A percentile compares a stretch with the other conserved stretches of the same genome.
Conservation (phyloP, 2,329 filamentous ascomycete genomes). For the Penicillium sp. region DNA sequence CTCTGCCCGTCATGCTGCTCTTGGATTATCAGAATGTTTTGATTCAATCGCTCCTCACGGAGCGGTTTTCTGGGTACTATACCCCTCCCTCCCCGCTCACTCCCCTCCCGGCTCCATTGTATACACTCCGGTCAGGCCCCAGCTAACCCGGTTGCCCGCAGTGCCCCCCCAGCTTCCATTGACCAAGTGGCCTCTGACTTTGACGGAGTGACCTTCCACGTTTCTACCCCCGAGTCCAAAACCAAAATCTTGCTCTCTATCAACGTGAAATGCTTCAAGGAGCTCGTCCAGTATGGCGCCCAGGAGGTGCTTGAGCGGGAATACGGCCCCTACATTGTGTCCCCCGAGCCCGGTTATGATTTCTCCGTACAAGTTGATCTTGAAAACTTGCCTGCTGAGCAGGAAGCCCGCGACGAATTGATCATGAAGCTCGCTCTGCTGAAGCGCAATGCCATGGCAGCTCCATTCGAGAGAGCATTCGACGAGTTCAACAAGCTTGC, state of each 20-base stretch:
- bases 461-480: conserved; percentile 96
- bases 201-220: conserved; percentile 97
- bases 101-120: conserved; percentile 26
- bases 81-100: conserved; percentile 2
- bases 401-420: conserved; percentile 84
- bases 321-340: conserved; percentile 87
- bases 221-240: conserved; percentile 93
- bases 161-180: conserved; percentile 81
- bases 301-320: conserved; percentile 88
- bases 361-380: conserved; percentile 92
- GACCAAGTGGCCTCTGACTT: conserved; percentile 99
- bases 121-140: conserved; percentile 34
- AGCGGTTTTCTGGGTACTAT: conserved; percentile 81
- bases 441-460: conserved; percentile 98
- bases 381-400: conserved; percentile 77
- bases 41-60: conserved; percentile 92
- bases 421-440: conserved; percentile 84
- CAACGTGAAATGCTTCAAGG: conserved; percentile 89
- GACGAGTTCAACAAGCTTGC: conserved; percentile 84
- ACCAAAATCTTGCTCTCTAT: conserved; percentile 93
- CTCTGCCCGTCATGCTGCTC: conserved; percentile 67
- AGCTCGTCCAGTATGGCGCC: conserved; percentile 90
- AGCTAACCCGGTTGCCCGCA: conserved; percentile 48
- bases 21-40: conserved; percentile 99
- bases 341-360: conserved; percentile 88